Percentiles rank a stretch among this genome's conserved stretches.
These are phyloP conservation scores for Salix suchowensis DNA, from an alignment of 345 rosid genomes.

Conservation along the genomic window DNA sequence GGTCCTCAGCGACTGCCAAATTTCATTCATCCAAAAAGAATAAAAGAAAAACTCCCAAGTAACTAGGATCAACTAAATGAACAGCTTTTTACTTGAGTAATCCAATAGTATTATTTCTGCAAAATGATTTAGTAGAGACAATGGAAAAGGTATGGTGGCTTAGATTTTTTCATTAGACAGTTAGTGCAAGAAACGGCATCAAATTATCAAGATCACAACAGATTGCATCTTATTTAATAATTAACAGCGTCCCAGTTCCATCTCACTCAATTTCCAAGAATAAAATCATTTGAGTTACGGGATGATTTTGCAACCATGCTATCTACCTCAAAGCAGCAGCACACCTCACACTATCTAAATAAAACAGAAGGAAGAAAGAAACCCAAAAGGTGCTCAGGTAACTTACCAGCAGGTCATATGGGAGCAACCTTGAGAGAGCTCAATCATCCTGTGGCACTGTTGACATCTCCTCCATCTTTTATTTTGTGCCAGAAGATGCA, in stretches of 20 bases:
- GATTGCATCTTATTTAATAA: not conserved
- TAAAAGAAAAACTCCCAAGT: not conserved
- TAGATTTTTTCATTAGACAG: not conserved
- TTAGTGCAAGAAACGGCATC: not conserved
- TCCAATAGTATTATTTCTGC: not conserved
- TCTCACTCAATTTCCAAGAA: not conserved
- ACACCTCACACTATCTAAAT: not conserved
- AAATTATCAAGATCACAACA: not conserved
- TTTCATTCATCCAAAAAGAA: not conserved
- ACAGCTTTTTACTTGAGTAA: not conserved
- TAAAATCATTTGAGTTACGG: not conserved
- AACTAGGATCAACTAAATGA: not conserved
- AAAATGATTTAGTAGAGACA: not conserved
- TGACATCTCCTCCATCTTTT: conserved; percentile 94
- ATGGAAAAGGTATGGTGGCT: not conserved
- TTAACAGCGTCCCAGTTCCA: not conserved
- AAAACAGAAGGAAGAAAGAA: not conserved
- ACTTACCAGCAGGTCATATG: conserved; percentile 96
- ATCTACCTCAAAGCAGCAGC: not conserved
- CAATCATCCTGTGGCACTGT: conserved; percentile 86
- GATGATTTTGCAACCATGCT: not conserved
- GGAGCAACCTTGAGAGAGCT: conserved; percentile 87
- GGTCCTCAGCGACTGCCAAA: not conserved
- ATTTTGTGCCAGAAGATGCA: conserved; percentile 76
- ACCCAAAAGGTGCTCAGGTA: not conserved